Base-by-base conservation (phyloP, 2,329 filamentous ascomycete species). In the Cyclaneusma minus region DNA sequence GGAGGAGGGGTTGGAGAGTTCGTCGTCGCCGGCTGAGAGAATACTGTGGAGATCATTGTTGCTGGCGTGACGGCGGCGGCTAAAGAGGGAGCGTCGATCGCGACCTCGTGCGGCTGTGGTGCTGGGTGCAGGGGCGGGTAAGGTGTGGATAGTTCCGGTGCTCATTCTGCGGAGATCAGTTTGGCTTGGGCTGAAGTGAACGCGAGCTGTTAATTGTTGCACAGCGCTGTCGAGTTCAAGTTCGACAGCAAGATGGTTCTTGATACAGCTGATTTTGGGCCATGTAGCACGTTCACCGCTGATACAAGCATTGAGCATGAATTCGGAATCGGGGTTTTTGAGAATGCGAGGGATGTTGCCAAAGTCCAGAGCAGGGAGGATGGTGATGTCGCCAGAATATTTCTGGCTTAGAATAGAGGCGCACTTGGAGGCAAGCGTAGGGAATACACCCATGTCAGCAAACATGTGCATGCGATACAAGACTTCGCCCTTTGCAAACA, bases 351-450 rank as follows among this genome's bases (percentile, higher is more conserved):
- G 75, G 13, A 91, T 67, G 34, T 91, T 76, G 6, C 71, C 62
- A 27, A 78, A 70, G 4, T 66, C 67, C 31, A 92, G 75, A 28
- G 83, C 71, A 0, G 85, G 85, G 16, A 92, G 62, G 28, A 95
- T 93, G 22, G 84, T 95, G 45, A 95, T 93, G 49, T 95, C 85
- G 5, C 87, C 87, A 3, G 81, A 85, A 44, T 95, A 95, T 36
- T 79, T 82, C 43, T 95, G 87, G 36, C 74, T 85, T 25, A 95
- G 61, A 10, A 95, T 72, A 2, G 81, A 85, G 21, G 71, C 67
- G 13, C 75, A 61, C 47, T 93, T 91, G 24, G 75, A 81, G 37
- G 83, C 63, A 1, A 79, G 59, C 30, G 77, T 89, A 10, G 82
- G 79, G 34, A 89, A 75, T 22, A 92, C 54, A 11, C 83, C 82